Conservation (phyloP, 495 filamentous ascomycete species). For the Eremomyces bilateralis region DNA sequence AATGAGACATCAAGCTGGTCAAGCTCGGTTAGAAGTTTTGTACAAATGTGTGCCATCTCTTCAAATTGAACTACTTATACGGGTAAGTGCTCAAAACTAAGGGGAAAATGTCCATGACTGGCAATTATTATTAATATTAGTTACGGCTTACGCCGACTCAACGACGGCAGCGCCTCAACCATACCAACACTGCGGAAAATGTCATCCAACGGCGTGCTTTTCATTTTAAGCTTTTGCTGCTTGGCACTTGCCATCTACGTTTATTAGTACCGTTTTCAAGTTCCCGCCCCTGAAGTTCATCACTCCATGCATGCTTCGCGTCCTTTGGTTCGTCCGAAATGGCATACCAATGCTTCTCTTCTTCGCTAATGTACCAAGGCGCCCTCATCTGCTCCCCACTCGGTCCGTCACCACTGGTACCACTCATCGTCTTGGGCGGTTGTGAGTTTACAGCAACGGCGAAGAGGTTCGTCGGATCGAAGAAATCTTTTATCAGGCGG, state of each 20-base stretch:
- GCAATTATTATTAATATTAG: too few species aligned
- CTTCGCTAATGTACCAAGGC: conserved; percentile 33
- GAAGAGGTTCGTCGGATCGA: conserved; percentile 53
- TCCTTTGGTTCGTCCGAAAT: neutral
- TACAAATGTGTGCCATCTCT: too few species aligned
- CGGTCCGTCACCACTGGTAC: conserved; percentile 44
- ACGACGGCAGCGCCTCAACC: neutral
- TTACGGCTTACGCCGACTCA: neutral
- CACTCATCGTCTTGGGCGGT: conserved; percentile 27
- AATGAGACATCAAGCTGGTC: too few species aligned
- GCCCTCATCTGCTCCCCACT: conserved; percentile 28
- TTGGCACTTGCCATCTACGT: neutral
- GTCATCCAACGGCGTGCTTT: neutral
- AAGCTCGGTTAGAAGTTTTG: too few species aligned
- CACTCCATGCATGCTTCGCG: neutral
- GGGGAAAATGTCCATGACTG: too few species aligned
- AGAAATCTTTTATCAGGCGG: conserved; percentile 45
- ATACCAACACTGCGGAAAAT: neutral
- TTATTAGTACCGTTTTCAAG: neutral
- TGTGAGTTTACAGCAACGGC: conserved; percentile 47
- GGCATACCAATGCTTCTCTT: conserved; percentile 19
- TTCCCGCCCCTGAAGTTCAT: neutral
- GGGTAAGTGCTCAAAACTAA: too few species aligned
- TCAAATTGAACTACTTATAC: too few species aligned
- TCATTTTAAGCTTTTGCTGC: neutral